Evolutionary conservation across 805 yeast species (phyloP), one percentile per base, ranked within the genome.

Genomic region (Nakazawaea holstii): DNA sequence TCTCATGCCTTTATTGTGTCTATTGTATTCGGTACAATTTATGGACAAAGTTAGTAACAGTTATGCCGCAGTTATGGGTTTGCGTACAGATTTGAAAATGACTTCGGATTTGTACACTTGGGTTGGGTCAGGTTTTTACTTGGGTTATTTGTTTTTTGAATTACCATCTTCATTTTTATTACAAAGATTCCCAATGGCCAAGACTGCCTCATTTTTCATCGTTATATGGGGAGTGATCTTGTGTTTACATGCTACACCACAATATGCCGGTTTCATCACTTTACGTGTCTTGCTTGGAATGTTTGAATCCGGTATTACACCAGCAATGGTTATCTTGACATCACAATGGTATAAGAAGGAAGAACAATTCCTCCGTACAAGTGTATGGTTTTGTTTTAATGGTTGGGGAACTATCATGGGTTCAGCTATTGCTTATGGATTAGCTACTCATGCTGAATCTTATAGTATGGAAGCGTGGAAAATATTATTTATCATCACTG

Each of bases 391-490:
- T 46, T 67, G 70, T 45, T 64, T 64, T 57, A 65, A 66, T 41
- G 72, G 73, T 41, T 51, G 66, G 20, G 77, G 77, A 51, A 63
- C 66, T 37, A 61, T 74, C 31, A 45, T 73, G 41, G 78, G 81
- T 11, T 69, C 71, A 35, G 68, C 72, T 8, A 70, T 80, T 47
- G 79, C 83, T 4, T 77, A 77, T 53, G 80, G 79, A n/a, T 57
- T 79, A 44, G 55, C 52, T 28, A 39, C 38, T 20, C 53, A 52
- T 46, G 52, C 44, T 15, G 56, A 53, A 82, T 42, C 64, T 11
- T 76, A 69, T 56, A 52, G 71, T n/a, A 62, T 80, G 6, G 70
- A 65, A 3, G 71, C 48, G 6, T 84, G 90, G 90, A 77, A 77
- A 55, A 63, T 77, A 8, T 61, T 81, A 9, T 84, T 76, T 58